A percentile compares a stretch with the other conserved stretches of the same genome.
Conservation (phyloP, 1,139 yeast genomes). For the Kodamaea anthophila region DNA sequence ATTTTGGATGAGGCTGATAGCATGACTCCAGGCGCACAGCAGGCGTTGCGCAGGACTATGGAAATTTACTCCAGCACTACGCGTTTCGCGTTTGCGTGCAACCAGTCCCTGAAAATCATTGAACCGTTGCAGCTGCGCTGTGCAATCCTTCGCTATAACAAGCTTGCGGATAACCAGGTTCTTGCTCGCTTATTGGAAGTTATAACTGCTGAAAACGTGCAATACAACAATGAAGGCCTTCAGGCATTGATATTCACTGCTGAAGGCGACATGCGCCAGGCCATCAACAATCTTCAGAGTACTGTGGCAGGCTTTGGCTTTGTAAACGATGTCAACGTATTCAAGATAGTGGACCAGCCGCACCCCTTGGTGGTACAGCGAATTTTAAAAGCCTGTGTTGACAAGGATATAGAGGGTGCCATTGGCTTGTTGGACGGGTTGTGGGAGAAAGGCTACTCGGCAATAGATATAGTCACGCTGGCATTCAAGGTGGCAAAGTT, state of each 20-base stretch:
- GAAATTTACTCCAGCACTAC: slow-evolving; percentile 92
- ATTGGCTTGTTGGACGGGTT: slow-evolving; percentile 59
- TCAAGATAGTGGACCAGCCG: slow-evolving; percentile 93
- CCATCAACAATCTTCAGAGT: slow-evolving; percentile 87
- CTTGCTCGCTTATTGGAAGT: slow-evolving; percentile 70
- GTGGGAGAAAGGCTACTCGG: slow-evolving; percentile 90
- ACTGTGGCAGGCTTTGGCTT: slow-evolving; percentile 91
- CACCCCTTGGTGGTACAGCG: slow-evolving; percentile 83
- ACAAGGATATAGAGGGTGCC: slow-evolving; percentile 58
- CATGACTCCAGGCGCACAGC: slow-evolving; percentile 99
- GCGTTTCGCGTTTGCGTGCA: slow-evolving; percentile 96
- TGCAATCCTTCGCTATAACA: slow-evolving; percentile 82
- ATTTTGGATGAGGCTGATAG: slow-evolving; percentile 95
- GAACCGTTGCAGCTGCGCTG: slow-evolving; percentile 97
- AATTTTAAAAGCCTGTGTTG: slow-evolving; percentile 54
- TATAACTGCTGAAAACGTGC: slow-evolving; percentile 61
- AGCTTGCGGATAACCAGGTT: slow-evolving; percentile 79
- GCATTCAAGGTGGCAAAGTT: slow-evolving; percentile 83
- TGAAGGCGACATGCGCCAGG: slow-evolving; percentile 99
- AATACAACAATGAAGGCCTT: slow-evolving; percentile 84
- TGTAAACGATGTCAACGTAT: slow-evolving; percentile 86
- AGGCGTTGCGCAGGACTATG: slow-evolving; percentile 95
- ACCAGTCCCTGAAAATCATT: slow-evolving; percentile 87
- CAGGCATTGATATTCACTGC: slow-evolving; percentile 94
- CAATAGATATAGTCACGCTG: slow-evolving; percentile 88